A percentile compares a stretch with the other conserved stretches of the same genome.
phyloP scores from a whole-genome alignment of 1,284 basidiomycete species.

The Puccinia sorghi region DNA sequence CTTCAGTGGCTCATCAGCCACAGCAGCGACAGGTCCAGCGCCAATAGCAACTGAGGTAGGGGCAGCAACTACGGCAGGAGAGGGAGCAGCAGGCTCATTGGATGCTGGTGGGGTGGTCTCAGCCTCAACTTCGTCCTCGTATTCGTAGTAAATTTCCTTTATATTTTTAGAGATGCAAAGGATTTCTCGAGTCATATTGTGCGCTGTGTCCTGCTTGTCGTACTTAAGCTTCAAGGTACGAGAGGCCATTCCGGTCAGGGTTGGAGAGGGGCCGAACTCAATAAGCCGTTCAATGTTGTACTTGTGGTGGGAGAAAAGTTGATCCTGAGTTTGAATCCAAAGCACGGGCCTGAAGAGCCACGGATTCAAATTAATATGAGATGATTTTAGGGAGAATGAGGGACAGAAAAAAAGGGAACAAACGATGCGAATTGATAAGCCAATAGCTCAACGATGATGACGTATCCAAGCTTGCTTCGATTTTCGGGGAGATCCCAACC shows the following conservation, averaged over 20 bases:
- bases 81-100: constrained; percentile 59
- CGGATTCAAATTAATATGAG: neutral
- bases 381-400: neutral
- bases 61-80: constrained; percentile 58
- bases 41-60: constrained; percentile 58
- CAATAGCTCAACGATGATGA: constrained; percentile 90
- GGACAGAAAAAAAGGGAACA: neutral
- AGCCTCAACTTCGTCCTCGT: constrained; percentile 74
- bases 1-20: constrained; percentile 88
- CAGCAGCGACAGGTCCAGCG: constrained; percentile 66
- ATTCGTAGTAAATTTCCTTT: constrained; percentile 97
- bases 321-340: constrained; percentile 63
- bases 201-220: constrained; percentile 82
- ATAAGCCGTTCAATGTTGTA: constrained; percentile 80
- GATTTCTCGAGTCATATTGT: constrained; percentile 76
- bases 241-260: constrained; percentile 91
- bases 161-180: constrained; percentile 91
- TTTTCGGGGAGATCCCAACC: constrained; percentile 78
- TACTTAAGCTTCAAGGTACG: constrained; percentile 96
- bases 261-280: constrained; percentile 94
- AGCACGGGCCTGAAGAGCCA: constrained; percentile 18
- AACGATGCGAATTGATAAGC: constrained; percentile 79
- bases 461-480: constrained; percentile 88
- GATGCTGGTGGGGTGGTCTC: constrained; percentile 21
- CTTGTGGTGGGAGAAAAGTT: constrained; percentile 81